Evolutionary conservation across 2,329 filamentous ascomycete species (phyloP), one percentile per base, ranked within the genome.

Genomic region (Cercospora sp.): DNA sequence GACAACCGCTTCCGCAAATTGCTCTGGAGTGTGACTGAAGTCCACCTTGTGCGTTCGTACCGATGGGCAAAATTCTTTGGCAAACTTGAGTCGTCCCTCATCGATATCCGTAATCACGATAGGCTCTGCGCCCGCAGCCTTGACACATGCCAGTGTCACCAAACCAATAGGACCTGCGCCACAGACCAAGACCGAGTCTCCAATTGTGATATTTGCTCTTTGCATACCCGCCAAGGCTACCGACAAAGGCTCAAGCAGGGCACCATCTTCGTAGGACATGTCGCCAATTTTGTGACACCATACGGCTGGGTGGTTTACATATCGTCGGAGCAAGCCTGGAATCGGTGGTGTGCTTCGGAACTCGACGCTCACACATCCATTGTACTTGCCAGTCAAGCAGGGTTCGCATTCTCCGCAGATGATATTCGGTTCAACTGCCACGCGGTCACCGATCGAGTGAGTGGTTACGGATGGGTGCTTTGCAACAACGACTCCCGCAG

Each of bases 271-370:
- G 78, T 89, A 98, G 65, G 89, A 91, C 91, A 98, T 94, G 80
- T 92, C 84, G 59, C 92, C 92, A 74, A 98, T 95, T 85, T 97
- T 97, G 85, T 97, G 93, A 83, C 94, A 97, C 93, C 94, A 97
- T 61, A 91, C 85, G 21, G 94, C 93, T 2, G 93, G 94, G 83
- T 97, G 94, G 83, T 94, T 97, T 82, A 97, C 91, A 80, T 97
- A 97, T 80, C 94, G 89, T 74, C 94, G 88, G 74, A 98, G 85
- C 71, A 98, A 86, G 40, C 94, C 95, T 8, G 91, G 87, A 32
- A 97, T 89, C 12, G 95, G 94, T 8, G 95, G 94, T 3, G 95
- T 98, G 61, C 92, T 96, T 62, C 96, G 86, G 84, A 98, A 98
- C 65, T 87, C 83, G 72, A 97, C 93, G 63, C 85, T 86, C 76